A percentile compares a stretch with the other conserved stretches of the same genome.
These are phyloP conservation scores for Diaporthe sp. DNA, from an alignment of 2,329 filamentous ascomycete species.

Conservation along the genomic window DNA sequence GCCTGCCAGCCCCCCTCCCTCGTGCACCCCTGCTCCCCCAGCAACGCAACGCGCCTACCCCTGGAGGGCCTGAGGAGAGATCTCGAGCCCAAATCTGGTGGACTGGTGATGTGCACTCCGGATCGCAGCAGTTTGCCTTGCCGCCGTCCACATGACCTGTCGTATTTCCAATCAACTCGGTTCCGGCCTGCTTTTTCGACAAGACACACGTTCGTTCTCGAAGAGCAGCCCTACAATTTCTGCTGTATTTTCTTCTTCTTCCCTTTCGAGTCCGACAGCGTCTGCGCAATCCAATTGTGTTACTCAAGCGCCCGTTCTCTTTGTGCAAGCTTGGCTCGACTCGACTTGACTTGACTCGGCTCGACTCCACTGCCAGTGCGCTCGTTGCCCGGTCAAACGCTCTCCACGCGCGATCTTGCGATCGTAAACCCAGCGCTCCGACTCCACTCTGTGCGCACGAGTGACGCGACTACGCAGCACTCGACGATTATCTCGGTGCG, in stretches of 20 bases:
- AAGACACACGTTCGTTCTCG: constrained; percentile 3
- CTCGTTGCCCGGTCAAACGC: constrained; percentile 32
- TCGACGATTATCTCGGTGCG: constrained; percentile 3
- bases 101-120: constrained; percentile 31
- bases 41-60: constrained; percentile 26
- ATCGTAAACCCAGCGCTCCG: constrained; percentile 28
- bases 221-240: constrained; percentile 18
- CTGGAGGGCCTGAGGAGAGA: constrained; percentile 14
- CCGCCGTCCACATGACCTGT: constrained; percentile 24
- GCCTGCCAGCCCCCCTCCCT: constrained; percentile 25
- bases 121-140: constrained; percentile 29
- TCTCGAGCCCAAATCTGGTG: constrained; percentile 23
- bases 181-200: background rate
- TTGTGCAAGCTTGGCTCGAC: constrained; percentile 11
- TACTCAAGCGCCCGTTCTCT: background rate
- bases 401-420: constrained; percentile 31
- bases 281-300: constrained; percentile 12
- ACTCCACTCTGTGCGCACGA: constrained; percentile 25
- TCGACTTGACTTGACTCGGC: background rate
- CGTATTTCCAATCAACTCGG: constrained; percentile 18
- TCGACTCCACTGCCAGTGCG: constrained; percentile 31
- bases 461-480: constrained; percentile 28
- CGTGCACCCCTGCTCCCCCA: constrained; percentile 23
- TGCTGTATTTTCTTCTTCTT: background rate
- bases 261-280: background rate